These are phyloP conservation scores for Ogataea corticis DNA, from an alignment of 805 yeast genomes.

Conservation along the genomic window DNA sequence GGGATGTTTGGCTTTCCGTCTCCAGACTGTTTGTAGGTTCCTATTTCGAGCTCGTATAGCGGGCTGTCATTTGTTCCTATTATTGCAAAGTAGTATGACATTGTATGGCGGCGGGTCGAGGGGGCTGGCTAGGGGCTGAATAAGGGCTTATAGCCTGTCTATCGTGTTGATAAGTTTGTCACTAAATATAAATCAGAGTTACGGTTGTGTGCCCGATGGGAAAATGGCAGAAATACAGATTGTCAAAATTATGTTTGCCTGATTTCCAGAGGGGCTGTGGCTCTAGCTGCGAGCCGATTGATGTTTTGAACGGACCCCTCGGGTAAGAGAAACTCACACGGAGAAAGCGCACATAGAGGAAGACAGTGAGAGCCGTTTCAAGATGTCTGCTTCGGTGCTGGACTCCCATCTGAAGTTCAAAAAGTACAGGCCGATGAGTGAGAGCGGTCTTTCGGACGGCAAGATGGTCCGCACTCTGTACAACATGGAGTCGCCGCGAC, in stretches of 20 bases:
- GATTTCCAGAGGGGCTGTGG: too few relatives aligned
- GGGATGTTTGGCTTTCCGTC: constrained; percentile 68
- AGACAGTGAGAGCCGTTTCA: background rate
- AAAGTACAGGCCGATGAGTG: constrained; percentile 14
- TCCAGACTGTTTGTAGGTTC: constrained; percentile 66
- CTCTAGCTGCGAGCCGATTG: background rate
- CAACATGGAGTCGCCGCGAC: too few relatives aligned
- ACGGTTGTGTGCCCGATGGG: too few relatives aligned
- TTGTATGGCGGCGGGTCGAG: constrained; percentile 24
- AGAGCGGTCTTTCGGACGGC: background rate
- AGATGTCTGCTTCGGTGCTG: constrained; percentile 15
- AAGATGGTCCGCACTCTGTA: too few relatives aligned
- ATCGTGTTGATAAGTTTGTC: too few relatives aligned
- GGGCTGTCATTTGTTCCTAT: constrained; percentile 87
- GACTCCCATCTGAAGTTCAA: constrained; percentile 19
- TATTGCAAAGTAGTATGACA: constrained; percentile 88
- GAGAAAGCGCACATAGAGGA: background rate
- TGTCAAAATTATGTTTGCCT: too few relatives aligned
- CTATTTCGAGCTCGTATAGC: constrained; percentile 82
- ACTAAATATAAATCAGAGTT: too few relatives aligned
- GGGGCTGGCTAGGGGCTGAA: background rate
- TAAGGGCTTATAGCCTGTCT: background rate
- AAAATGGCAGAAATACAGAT: too few relatives aligned
- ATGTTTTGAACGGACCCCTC: background rate
- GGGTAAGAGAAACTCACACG: background rate